Base-by-base conservation (phyloP, 164 flowering plant species). In the Liquidambar formosana region DNA sequence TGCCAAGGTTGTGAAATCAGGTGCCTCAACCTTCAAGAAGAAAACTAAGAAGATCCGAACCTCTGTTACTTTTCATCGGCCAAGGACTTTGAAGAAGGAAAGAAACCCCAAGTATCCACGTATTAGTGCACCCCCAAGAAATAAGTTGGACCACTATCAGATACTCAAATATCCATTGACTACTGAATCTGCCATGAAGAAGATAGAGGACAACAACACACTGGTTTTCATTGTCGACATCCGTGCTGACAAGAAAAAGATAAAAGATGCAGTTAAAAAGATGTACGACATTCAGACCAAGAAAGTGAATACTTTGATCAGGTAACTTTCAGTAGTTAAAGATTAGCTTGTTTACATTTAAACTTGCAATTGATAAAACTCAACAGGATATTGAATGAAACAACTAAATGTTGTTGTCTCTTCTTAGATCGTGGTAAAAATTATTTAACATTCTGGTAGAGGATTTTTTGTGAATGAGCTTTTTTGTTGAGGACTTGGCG, bases 191-290 rank as follows among this genome's bases (percentile, higher is more conserved):
- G 90, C 92, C 26, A 88, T 86, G 92, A 88, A 88, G 80, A 86
- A 88, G 79, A 88, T 88, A 54, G 92, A 86, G 72, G 92, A 88
- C 73, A 88, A 88, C 77, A 88, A 88, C 68, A 88, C 92, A n/a
- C 68, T 88, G 64, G 89, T 88, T 44, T 88, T 88, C 79, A 86
- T 88, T 76, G 92, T 88, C 73, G 92, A 88, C 81, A 77, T 88
- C 49, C 84, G 86, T 25, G 87, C 92, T 21, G 84, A 86, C 77
- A 88, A 88, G 85, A 88, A 84, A 70, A 86, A 82, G 84, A 86
- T 86, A 56, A 86, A 86, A 72, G 85, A 68, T 73, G 89, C 90
- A 0, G 89, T 88, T 33, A 88, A 86, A 84, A 88, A 88, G 78
- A 88, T 88, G 89, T 86, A 88, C 43, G 90, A 88, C 67, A 86